These are phyloP conservation scores for Phaeosphaeriaceae sp. DNA, from an alignment of 2,329 filamentous ascomycete genomes.

Conservation along the genomic window DNA sequence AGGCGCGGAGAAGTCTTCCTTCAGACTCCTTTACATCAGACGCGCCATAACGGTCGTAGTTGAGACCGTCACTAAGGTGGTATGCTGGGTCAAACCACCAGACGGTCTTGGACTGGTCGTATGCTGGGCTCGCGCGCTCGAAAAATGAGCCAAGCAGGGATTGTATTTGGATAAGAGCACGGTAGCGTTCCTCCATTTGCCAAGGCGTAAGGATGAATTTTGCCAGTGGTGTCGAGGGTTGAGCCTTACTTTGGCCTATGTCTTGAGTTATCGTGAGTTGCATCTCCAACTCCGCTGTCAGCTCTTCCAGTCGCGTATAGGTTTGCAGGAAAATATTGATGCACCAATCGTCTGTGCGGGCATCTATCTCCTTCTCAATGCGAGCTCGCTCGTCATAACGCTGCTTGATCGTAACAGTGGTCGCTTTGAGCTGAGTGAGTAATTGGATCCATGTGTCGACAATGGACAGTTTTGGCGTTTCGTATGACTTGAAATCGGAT, in stretches of 20 bases:
- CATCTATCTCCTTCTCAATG: slow-evolving; percentile 3
- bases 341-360: slow-evolving; percentile 6
- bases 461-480: background rate
- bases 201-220: background rate
- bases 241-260: background rate
- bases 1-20: background rate
- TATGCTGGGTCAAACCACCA: slow-evolving; percentile 5
- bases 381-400: slow-evolving; percentile 3
- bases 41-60: slow-evolving; percentile 9
- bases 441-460: slow-evolving; percentile 1
- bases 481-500: background rate
- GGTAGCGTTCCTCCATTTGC: slow-evolving; percentile 10
- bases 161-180: slow-evolving; percentile 4
- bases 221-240: background rate
- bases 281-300: slow-evolving; percentile 3
- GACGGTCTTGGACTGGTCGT: slow-evolving; percentile 7
- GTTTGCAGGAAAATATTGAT: slow-evolving; percentile 1
- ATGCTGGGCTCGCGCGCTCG: slow-evolving; percentile 7
- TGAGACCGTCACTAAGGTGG: slow-evolving; percentile 1
- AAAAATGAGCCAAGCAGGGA: background rate
- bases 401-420: slow-evolving; percentile 1
- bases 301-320: slow-evolving; percentile 1
- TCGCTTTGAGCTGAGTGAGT: background rate
- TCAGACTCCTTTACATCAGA: background rate
- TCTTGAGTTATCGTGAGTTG: slow-evolving; percentile 1